Evolutionary conservation across 1,284 basidiomycete species (phyloP).

Genomic region (Microbotryum lychnidis-dioicae): DNA sequence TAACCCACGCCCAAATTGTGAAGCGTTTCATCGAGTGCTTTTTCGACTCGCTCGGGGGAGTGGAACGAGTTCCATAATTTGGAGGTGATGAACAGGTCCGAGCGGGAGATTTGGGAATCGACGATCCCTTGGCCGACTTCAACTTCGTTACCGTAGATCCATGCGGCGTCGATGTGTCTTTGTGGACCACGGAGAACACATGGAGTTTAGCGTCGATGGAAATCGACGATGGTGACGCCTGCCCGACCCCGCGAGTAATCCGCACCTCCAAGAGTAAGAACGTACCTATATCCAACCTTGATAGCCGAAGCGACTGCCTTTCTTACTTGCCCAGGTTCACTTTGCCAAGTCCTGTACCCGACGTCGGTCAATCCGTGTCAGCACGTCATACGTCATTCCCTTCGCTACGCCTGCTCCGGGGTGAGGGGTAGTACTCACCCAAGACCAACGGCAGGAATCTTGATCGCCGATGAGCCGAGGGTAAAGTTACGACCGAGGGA

Average conservation of each 20-base stretch:
- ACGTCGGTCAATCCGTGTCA: no score
- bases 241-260: constrained; percentile 2
- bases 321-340: constrained; percentile 25
- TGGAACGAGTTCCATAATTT: constrained; percentile 59
- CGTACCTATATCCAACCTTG: constrained; percentile 25
- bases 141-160: constrained; percentile 70
- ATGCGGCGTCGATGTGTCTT: constrained; percentile 67
- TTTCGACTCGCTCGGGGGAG: constrained; percentile 50
- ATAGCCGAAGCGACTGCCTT: constrained; percentile 28
- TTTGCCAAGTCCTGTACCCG: constrained; percentile 18
- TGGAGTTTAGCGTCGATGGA: not conserved
- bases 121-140: constrained; percentile 74
- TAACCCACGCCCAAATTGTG: constrained; percentile 61
- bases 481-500: constrained; percentile 21
- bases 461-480: constrained; percentile 16
- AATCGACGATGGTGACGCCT: no score
- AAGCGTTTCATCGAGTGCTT: constrained; percentile 64
- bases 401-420: not conserved
- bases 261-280: not conserved
- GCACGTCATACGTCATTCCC: no score
- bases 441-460: constrained; percentile 33
- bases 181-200: not conserved
- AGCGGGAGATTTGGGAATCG: constrained; percentile 52
- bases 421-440: constrained; percentile 13
- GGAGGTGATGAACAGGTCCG: constrained; percentile 60